A percentile compares a stretch with the other conserved stretches of the same genome.
These are phyloP conservation scores for Ophioceras dolichostomum DNA, from an alignment of 2,329 filamentous ascomycete species.

Conservation along the genomic window DNA sequence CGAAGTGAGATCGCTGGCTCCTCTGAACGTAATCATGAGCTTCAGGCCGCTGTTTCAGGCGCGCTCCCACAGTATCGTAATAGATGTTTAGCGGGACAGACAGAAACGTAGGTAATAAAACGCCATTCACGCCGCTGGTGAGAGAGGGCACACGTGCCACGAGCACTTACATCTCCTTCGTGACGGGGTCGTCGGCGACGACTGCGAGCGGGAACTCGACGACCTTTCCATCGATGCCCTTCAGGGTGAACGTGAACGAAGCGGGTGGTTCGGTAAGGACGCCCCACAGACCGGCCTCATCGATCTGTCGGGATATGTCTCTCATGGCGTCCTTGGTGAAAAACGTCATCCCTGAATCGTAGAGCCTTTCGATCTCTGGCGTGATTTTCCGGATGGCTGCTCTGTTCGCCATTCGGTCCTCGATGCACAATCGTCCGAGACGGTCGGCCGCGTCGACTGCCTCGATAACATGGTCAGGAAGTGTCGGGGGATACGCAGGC, in stretches of 20 bases:
- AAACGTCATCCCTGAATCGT: slow-evolving; percentile 7
- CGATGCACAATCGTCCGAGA: background rate
- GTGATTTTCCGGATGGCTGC: background rate
- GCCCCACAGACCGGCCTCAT: slow-evolving; percentile 2
- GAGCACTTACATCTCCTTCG: slow-evolving; percentile 7
- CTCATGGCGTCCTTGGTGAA: slow-evolving; percentile 7
- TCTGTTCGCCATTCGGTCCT: background rate
- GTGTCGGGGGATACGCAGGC: background rate
- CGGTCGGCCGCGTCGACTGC: background rate
- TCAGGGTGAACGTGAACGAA: background rate
- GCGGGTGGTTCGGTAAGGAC: background rate
- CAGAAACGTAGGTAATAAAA: too few species aligned
- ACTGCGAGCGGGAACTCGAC: slow-evolving; percentile 4
- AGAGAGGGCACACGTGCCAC: too few species aligned
- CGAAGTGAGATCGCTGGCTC: too few species aligned
- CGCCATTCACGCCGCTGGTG: too few species aligned
- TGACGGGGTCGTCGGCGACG: slow-evolving; percentile 2
- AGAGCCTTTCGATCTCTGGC: slow-evolving; percentile 4
- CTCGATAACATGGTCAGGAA: background rate
- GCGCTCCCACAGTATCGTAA: too few species aligned
- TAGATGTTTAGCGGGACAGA: too few species aligned
- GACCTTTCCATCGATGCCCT: slow-evolving; percentile 5
- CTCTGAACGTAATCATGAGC: too few species aligned
- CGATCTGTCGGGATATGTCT: slow-evolving; percentile 6
- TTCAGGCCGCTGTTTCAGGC: too few species aligned